Evolutionary conservation across 1,284 basidiomycete genomes (phyloP), one percentile per base, ranked within the genome.

Genomic region (Ustilago sp.): DNA sequence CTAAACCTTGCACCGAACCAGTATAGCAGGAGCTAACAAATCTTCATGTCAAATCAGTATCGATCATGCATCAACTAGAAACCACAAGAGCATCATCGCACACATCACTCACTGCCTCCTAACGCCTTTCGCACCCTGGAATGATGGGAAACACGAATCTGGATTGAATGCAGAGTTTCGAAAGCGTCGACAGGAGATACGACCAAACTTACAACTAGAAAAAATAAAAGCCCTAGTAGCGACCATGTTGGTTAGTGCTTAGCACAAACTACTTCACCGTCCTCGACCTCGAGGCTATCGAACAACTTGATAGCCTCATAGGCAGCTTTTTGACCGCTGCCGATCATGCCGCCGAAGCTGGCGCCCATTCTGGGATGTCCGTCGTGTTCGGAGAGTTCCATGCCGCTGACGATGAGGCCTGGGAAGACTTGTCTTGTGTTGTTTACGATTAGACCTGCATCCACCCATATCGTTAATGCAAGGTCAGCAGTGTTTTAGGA

Each of bases 371-470:
- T 89, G 87, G 81, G 92, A 59, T 90, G 91, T 31, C 93, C 93
- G 83, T 94, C 93, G 82, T 93, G 91, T 86, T 94, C 93, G 23
- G 91, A 91, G 32, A 94, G 88, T 86, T 94, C 93, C 93, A 93
- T 94, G 19, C 93, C 92, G 90, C 77, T 51, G 55, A 79, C 90
- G 82, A 94, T 90, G 63, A 94, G 88, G 8, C 93, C 93, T 8
- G 93, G 93, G 45, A 90, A 89, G 66, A 94, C 91, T 88, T 94
- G 92, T 63, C 92, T 90, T 36, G 93, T 94, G 54, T 90, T 89
- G 81, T 88, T 87, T 71, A 86, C 86, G 63, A 86, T 86, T 5
- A 81, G 59, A 31, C 75, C 77, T 78, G 58, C 12, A 31, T 28
- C 23, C 3, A 28, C 0, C 3, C 23, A 28, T 28, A 28, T 28